Evolutionary conservation across 139 green algal genomes (phyloP), one percentile per base, ranked within the genome.

Genomic region (Nannochloris sp.): DNA sequence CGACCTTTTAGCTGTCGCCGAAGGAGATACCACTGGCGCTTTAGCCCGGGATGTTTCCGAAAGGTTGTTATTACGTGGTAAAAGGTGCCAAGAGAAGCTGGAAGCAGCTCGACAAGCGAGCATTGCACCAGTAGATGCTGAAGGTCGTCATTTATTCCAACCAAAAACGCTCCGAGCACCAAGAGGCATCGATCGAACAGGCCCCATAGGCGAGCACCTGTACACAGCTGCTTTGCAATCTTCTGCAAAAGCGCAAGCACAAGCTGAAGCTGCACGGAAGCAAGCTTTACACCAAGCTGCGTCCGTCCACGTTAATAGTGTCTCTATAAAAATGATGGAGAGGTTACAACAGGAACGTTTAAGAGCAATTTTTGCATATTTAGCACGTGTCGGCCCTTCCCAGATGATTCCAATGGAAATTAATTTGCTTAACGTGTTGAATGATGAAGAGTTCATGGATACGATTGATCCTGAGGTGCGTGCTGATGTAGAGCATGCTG

Each of bases 341-440:
- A 31, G 58, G n/a, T 74, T 93, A 13, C 82, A 89, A 58, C 46
- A 64, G 9, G 87, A 89, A 71, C 76, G 86, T 45, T 89, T 93
- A 65, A 60, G 56, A 1, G 81, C 90, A 73, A 84, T 93, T 61
- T 93, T 88, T 65, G 73, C 80, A 24, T 93, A 91, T 71, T 76
- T 93, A 46, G 77, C 30, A 78, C 56, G 57, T 0, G 48, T 19
- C 4, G 6, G 30, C 23, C 23, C 61, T 55, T 39, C 63, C 48
- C 25, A 60, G 45, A 35, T 36, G 35, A 19, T 74, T 71, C 37
- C 13, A 35, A 30, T 38, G 83, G 30, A 69, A 83, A 60, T 77
- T 36, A 56, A 77, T 45, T 63, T 88, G 36, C 54, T 82, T 56
- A 73, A 59, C 4, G 46, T 80, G 25, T 60, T 87, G 45, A 64